Percentiles rank a stretch among this genome's conserved stretches.
These are phyloP conservation scores for Heritiera fomes DNA, from an alignment of 345 rosid genomes.

Conservation along the genomic window DNA sequence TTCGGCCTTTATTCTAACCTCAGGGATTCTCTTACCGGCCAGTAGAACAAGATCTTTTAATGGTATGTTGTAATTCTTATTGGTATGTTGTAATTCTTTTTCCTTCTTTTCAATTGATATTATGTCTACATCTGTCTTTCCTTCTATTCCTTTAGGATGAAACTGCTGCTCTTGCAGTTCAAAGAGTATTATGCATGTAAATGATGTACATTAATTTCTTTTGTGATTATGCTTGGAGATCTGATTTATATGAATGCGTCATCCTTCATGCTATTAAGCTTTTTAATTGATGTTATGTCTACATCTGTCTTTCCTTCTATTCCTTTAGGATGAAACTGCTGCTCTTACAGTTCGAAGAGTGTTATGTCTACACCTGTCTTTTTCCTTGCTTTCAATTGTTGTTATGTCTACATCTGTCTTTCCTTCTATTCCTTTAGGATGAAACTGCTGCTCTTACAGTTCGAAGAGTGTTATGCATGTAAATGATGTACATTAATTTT, in stretches of 20 bases:
- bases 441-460: background rate
- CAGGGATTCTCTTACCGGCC: constrained; percentile 64
- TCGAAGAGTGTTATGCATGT: constrained; percentile 9
- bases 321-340: background rate
- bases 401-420: background rate
- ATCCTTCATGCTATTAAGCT: constrained; percentile 3
- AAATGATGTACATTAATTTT: background rate
- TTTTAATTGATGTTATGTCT: constrained; percentile 10
- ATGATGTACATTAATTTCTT: background rate
- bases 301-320: background rate
- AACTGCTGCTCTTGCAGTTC: background rate
- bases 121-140: background rate
- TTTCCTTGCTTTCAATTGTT: constrained; percentile 6
- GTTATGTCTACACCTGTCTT: too few relatives aligned
- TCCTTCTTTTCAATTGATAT: constrained; percentile 10
- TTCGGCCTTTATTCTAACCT: constrained; percentile 82
- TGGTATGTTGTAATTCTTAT: background rate
- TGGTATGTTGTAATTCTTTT: constrained; percentile 14
- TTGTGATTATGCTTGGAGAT: constrained; percentile 7
- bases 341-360: background rate
- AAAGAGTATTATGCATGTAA: constrained; percentile 14
- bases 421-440: background rate
- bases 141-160: background rate
- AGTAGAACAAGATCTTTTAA: constrained; percentile 65
- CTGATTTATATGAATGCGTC: background rate